Percentiles rank a stretch among this genome's conserved stretches.
phyloP scores from a whole-genome alignment of 129 eudicot species.

The Lactuca saligna region DNA sequence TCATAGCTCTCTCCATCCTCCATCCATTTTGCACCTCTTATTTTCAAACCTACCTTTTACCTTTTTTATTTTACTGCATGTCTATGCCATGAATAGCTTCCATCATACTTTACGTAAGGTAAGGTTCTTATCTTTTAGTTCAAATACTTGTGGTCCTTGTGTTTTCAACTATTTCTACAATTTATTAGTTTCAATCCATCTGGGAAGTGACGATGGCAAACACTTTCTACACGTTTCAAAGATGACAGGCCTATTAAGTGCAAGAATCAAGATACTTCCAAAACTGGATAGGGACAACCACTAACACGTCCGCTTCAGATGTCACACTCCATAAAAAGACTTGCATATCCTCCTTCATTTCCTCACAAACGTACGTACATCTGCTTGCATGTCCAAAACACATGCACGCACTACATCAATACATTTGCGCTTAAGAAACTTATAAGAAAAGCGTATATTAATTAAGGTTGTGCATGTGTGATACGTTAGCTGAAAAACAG shows the following conservation, averaged over 20 bases:
- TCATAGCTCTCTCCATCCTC: conserved; percentile 13
- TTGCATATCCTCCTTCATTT: background rate
- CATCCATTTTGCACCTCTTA: conserved; percentile 23
- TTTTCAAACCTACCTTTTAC: conserved; percentile 14
- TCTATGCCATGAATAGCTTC: background rate
- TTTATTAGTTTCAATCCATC: background rate
- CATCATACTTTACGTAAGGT: conserved; percentile 12
- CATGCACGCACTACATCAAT: background rate
- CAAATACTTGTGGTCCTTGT: background rate
- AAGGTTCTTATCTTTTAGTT: background rate
- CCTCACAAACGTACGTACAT: background rate
- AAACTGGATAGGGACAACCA: background rate
- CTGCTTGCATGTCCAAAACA: background rate
- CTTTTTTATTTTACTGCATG: background rate
- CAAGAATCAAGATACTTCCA: background rate
- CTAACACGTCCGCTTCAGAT: background rate
- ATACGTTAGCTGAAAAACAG: too few relatives aligned
- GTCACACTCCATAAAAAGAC: background rate
- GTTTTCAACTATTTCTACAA: background rate
- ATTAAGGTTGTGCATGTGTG: too few relatives aligned
- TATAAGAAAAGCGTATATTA: too few relatives aligned
- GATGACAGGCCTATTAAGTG: background rate
- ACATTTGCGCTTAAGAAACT: background rate
- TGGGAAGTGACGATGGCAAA: background rate
- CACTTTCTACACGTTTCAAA: background rate